Conservation (phyloP, 2,329 filamentous ascomycete genomes). For the Tolypocladium guangdongense region DNA sequence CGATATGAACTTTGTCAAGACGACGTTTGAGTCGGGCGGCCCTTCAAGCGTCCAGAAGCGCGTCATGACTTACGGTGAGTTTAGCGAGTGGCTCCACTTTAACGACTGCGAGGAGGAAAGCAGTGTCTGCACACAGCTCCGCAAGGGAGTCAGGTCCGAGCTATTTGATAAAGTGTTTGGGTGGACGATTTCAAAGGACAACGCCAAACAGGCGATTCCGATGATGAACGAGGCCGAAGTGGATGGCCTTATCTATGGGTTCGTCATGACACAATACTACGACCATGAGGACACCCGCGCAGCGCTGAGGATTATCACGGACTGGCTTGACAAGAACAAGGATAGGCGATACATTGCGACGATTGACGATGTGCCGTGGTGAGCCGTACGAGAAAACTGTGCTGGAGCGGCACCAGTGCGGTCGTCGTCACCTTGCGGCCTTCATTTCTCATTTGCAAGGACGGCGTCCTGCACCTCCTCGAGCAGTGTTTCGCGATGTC, state of each 20-base stretch:
- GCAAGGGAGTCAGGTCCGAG: background rate
- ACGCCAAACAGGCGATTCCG: background rate
- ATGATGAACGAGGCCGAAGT: background rate
- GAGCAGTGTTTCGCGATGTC: too few species aligned
- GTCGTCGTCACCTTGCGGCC: too few species aligned
- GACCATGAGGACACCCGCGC: background rate
- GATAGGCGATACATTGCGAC: background rate
- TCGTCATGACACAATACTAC: background rate
- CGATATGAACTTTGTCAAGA: background rate
- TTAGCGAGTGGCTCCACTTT: background rate
- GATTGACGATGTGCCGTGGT: background rate
- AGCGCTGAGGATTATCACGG: background rate
- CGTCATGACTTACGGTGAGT: constrained; percentile 2
- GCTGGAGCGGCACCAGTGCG: too few species aligned
- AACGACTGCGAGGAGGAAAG: constrained; percentile 1
- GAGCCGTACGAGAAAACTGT: too few species aligned
- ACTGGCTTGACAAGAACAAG: background rate
- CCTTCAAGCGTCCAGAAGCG: background rate
- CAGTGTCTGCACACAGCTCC: constrained; percentile 1
- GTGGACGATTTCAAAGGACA: background rate
- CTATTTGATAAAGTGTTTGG: constrained; percentile 2
- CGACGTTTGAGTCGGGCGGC: background rate
- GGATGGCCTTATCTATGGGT: constrained; percentile 4
- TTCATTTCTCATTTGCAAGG: too few species aligned
- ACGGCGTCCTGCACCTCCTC: too few species aligned